These are phyloP conservation scores for Aspergillus sojae DNA, from an alignment of 2,329 filamentous ascomycete genomes.

Conservation along the genomic window DNA sequence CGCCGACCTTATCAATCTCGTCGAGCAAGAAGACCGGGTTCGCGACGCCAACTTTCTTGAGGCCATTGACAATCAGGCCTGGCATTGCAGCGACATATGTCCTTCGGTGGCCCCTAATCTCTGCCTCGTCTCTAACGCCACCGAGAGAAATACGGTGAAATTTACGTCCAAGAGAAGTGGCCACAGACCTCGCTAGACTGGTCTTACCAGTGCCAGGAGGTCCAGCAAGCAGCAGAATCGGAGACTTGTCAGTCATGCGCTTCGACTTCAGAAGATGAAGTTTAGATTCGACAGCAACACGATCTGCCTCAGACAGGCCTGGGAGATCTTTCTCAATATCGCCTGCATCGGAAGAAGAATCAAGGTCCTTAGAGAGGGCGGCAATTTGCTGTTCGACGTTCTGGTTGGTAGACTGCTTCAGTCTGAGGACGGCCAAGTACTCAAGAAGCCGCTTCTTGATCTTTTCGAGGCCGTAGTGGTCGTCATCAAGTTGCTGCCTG, in stretches of 20 bases:
- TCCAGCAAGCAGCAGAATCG: conserved; percentile 88
- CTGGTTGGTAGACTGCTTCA: conserved; percentile 89
- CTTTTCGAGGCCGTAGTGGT: conserved; percentile 94
- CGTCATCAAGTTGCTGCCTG: conserved; percentile 87
- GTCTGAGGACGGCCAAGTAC: conserved; percentile 91
- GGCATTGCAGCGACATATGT: conserved; percentile 99
- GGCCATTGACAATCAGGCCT: conserved; percentile 85
- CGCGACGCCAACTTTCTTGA: conserved; percentile 92
- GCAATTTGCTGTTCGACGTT: conserved; percentile 77
- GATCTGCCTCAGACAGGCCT: conserved; percentile 49
- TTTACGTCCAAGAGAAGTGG: conserved; percentile 86
- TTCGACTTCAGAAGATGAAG: conserved; percentile 77
- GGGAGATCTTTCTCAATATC: conserved; percentile 62
- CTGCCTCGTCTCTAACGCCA: conserved; percentile 92
- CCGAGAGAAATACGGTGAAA: conserved; percentile 97
- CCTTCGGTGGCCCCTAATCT: conserved; percentile 90
- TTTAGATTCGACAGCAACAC: conserved; percentile 59
- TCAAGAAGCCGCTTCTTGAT: conserved; percentile 96
- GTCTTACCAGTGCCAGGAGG: conserved; percentile 97
- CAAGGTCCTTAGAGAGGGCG: conserved; percentile 53
- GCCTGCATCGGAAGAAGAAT: conserved; percentile 33
- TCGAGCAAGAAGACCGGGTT: conserved; percentile 96
- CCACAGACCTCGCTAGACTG: conserved; percentile 88
- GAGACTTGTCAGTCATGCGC: conserved; percentile 90
- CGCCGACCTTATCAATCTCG: conserved; percentile 96